Conservation (phyloP, 768 basidiomycete species). For the Leucosporidium creatinivorum region DNA sequence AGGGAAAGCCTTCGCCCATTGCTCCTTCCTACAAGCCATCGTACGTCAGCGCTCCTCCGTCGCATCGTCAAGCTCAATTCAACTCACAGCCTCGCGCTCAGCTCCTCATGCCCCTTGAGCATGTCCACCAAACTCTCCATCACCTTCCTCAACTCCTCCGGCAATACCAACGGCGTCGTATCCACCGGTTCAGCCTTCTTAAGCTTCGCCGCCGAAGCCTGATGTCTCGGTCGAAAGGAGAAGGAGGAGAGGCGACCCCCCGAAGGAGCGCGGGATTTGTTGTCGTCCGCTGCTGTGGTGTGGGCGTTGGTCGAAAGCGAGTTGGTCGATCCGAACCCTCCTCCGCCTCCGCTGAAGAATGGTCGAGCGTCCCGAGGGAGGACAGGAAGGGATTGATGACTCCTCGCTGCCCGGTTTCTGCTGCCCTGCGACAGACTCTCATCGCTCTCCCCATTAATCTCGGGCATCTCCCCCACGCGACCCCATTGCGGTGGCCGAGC, state of each 20-base stretch:
- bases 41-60: neutral
- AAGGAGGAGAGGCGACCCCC: neutral
- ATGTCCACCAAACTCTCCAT: slow-evolving; percentile 81
- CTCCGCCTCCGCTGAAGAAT: too few relatives aligned
- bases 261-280: neutral
- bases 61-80: too few relatives aligned
- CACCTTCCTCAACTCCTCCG: slow-evolving; percentile 77
- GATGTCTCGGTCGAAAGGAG: neutral
- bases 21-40: slow-evolving; percentile 48
- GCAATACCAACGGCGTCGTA: slow-evolving; percentile 65
- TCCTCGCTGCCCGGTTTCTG: neutral
- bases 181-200: slow-evolving; percentile 44
- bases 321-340: neutral
- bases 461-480: neutral
- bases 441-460: neutral
- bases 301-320: neutral
- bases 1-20: slow-evolving; percentile 85
- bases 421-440: neutral
- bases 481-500: neutral
- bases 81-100: slow-evolving; percentile 62
- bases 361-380: neutral
- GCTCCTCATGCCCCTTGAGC: slow-evolving; percentile 75
- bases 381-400: neutral
- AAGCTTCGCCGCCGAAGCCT: slow-evolving; percentile 12
- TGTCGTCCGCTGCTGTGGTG: neutral